phyloP scores from a whole-genome alignment of 2,329 filamentous ascomycete species.

The Dothideomycetes sp. region DNA sequence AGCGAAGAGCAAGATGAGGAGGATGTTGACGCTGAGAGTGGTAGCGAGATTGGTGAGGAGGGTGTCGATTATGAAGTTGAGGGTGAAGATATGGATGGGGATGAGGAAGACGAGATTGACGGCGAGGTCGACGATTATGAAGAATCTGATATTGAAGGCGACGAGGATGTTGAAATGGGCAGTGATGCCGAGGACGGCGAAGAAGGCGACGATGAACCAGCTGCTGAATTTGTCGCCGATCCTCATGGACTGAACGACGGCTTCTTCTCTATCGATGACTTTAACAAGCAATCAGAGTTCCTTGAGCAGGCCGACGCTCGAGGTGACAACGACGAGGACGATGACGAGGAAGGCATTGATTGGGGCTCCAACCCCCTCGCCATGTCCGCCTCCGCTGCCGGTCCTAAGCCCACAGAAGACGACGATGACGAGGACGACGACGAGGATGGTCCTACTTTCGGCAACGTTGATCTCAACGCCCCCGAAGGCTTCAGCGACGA shows the following conservation, averaged over 20 bases:
- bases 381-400: slow-evolving; percentile 25
- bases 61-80: slow-evolving; percentile 23
- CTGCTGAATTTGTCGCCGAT: slow-evolving; percentile 57
- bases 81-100: slow-evolving; percentile 27
- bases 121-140: slow-evolving; percentile 32
- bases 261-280: slow-evolving; percentile 95
- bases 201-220: slow-evolving; percentile 40
- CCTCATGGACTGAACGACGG: slow-evolving; percentile 86
- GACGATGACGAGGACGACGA: slow-evolving; percentile 40
- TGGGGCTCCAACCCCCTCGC: slow-evolving; percentile 72
- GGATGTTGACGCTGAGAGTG: slow-evolving; percentile 29
- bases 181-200: slow-evolving; percentile 35
- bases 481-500: slow-evolving; percentile 61
- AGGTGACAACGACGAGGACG: slow-evolving; percentile 55
- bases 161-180: slow-evolving; percentile 22
- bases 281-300: slow-evolving; percentile 87
- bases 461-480: slow-evolving; percentile 64
- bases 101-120: slow-evolving; percentile 25
- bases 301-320: slow-evolving; percentile 77
- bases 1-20: slow-evolving; percentile 26
- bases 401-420: slow-evolving; percentile 24
- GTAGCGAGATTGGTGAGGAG: slow-evolving; percentile 30
- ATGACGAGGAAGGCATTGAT: slow-evolving; percentile 67
- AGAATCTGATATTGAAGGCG: slow-evolving; percentile 33
- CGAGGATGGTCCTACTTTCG: slow-evolving; percentile 71